Evolutionary conservation across 73 alveolate genomes (phyloP), one percentile per base, ranked within the genome.

Genomic region (Stentor roeselii): DNA sequence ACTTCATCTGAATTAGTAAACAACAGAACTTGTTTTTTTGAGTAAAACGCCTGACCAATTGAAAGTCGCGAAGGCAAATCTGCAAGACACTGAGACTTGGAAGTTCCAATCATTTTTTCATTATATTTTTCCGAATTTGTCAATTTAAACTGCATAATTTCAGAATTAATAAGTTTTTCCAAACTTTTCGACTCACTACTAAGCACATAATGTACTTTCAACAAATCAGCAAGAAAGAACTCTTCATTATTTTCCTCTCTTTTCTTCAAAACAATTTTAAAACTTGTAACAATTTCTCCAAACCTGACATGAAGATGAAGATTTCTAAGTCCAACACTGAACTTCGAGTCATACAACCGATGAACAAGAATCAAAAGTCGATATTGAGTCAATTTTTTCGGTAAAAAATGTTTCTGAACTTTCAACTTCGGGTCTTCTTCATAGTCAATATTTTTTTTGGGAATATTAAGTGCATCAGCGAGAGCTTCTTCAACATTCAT

Each of bases 381-480:
- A 98, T 98, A 95, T 90, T 96, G 91, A 36, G 87, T 90, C 27
- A 96, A 75, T 78, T 90, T 83, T 60, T 92, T 95, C 83, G 87
- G 94, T 32, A 94, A 83, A 27, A 88, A 40, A 32, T 90, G 93
- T 74, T 86, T 86, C 38, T 88, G 91, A 83, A 88, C 91, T 84
- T 78, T 93, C 59, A 88, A 91, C 93, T 88, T 95, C 60, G 78
- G 83, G 85, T 84, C 97, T 82, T 87, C 97, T 92, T 94, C 88
- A 76, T 36, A 86, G 78, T 83, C 75, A 80, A 86, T 90, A 61
- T 93, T 96, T 59, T 93, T 96, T 34, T 87, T 75, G 60, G 98
- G 98, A n/a, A 96, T 96, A 78, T 96, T 95, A 76, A 88, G 85
- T 42, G 95, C 86, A 21, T 84, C 90, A 50, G 98, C 99, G 59